Evolutionary conservation across 305 asterid genomes (phyloP).

Genomic region (Solanum aculeatissimum): DNA sequence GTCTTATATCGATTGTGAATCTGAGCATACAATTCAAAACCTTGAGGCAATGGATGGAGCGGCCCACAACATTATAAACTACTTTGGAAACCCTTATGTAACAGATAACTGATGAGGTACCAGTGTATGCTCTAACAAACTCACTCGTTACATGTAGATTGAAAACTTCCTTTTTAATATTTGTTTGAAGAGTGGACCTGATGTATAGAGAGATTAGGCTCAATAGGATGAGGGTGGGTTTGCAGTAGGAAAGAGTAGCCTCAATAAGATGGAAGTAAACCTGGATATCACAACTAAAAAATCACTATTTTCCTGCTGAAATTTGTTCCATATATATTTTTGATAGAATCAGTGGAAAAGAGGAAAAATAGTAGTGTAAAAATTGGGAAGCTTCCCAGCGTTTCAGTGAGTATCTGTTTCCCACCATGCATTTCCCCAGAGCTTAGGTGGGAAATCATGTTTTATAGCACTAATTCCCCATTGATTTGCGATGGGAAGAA

Average conservation of each 20-base stretch:
- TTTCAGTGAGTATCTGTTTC: too few relatives aligned
- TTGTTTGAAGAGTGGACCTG: background rate
- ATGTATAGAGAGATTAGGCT: background rate
- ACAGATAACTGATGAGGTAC: background rate
- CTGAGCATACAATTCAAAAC: background rate
- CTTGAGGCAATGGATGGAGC: background rate
- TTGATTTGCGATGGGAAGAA: too few relatives aligned
- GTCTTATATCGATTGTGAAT: background rate
- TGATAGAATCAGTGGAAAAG: too few relatives aligned
- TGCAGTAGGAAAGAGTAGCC: background rate
- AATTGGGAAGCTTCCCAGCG: too few relatives aligned
- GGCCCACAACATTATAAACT: background rate
- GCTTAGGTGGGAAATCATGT: too few relatives aligned
- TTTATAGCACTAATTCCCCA: too few relatives aligned
- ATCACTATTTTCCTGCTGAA: too few relatives aligned
- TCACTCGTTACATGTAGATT: background rate
- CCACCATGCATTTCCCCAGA: too few relatives aligned
- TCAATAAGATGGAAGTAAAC: background rate
- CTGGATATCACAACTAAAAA: background rate
- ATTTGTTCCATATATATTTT: too few relatives aligned
- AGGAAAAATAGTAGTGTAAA: too few relatives aligned
- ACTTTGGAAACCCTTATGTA: background rate
- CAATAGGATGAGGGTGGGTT: background rate
- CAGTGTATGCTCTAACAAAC: background rate
- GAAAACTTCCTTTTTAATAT: background rate